Evolutionary conservation across 1,284 basidiomycete genomes (phyloP).

Genomic region (Pascua sp.): DNA sequence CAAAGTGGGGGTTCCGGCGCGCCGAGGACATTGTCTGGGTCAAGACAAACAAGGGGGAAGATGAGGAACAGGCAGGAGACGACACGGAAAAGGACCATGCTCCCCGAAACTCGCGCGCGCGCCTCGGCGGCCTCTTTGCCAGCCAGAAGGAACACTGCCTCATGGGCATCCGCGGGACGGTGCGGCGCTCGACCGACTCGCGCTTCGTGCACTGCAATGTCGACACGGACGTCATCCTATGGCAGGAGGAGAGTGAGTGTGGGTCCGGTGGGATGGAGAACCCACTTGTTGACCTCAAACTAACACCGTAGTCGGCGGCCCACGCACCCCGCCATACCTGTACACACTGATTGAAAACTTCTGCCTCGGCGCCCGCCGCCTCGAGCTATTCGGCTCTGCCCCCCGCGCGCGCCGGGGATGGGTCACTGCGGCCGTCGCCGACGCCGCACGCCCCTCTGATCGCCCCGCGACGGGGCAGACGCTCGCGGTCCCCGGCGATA

Average conservation of each 20-base stretch:
- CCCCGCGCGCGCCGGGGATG: constrained; percentile 77
- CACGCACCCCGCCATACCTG: constrained; percentile 85
- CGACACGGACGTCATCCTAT: constrained; percentile 94
- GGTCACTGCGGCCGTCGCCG: constrained; percentile 68
- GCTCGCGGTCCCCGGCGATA: constrained; percentile 77
- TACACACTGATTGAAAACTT: constrained; percentile 96
- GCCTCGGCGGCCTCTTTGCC: constrained; percentile 58
- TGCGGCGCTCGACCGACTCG: constrained; percentile 85
- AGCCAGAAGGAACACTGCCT: constrained; percentile 93
- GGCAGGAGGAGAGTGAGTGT: constrained; percentile 56
- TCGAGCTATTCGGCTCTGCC: constrained; percentile 82
- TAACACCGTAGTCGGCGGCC: constrained; percentile 48
- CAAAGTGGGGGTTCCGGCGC: constrained; percentile 90
- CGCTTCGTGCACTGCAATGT: constrained; percentile 99
- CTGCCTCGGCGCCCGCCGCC: constrained; percentile 84
- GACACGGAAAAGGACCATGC: not conserved
- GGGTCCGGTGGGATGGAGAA: not conserved
- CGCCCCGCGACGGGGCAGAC: constrained; percentile 57
- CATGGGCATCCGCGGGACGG: constrained; percentile 98
- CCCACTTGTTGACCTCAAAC: not conserved
- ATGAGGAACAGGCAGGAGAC: not conserved
- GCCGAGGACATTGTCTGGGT: constrained; percentile 98
- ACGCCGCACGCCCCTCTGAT: not conserved
- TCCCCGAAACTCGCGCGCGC: constrained; percentile 2
- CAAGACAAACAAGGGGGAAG: constrained; percentile 66